Base-by-base conservation (phyloP, 352 stramenopile genomes). In the Phytophthora melonis region DNA sequence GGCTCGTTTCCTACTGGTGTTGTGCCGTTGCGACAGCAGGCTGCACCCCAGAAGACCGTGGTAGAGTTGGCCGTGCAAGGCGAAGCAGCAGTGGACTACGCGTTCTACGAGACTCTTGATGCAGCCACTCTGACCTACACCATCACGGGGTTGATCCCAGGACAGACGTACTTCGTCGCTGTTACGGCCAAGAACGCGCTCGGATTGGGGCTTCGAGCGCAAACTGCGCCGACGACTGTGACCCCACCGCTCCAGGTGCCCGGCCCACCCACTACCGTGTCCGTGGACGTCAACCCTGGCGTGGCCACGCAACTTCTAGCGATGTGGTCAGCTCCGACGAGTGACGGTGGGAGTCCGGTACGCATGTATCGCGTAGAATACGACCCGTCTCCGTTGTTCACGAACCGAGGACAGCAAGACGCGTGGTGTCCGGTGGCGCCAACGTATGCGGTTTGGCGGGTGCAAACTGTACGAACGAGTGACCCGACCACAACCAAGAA, bases 171-270 rank as follows among this genome's bases (percentile, higher is more conserved):
- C 66, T 94, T 90, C 47, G 87, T 98, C 14, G 75, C 88, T 1
- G 90, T 99, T 34, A 87, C 92, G 7, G 95, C 93, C 6, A 89
- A 96, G 39, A 99, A 98, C 77, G 74, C 81, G 16, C 81, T 92
- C 19, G 93, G 93, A 45, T 75, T 85, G 21, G 77, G 84, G 16
- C 52, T 77, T 16, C 84, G 86, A 6, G 65, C 81, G 7, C 70
- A 71, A 41, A 81, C 83, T 3, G 74, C 79, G 3, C 87, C 86
- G 1, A 36, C 66, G 16, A 71, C 64, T 41, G 87, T 96, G 54
- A 80, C 81, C 1, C 80, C 78, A 16, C 91, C 92, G 18, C 60
- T 96, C 36, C 93, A 98, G 72, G 83, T 90, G 7, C 94, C 96
- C 36, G 83, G 81, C 2, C 61, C 70, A 25, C 93, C 94, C 3